These are phyloP conservation scores for Verbena officinalis DNA, from an alignment of 257 asterid genomes.

Conservation along the genomic window DNA sequence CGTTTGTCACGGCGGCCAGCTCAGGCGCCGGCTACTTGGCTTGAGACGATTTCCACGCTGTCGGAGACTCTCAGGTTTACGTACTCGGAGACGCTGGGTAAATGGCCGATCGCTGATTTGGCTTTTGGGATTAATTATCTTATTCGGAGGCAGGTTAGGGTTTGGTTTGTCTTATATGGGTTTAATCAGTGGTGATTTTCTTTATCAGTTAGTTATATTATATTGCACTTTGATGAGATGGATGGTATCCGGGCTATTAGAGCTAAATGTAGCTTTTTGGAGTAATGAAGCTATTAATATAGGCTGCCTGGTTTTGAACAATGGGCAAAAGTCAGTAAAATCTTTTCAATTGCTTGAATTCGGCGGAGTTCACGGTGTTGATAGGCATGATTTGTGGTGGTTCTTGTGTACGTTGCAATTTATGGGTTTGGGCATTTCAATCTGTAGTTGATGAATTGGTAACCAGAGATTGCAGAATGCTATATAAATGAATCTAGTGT, in stretches of 20 bases:
- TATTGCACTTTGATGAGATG: neutral
- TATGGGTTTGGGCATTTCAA: neutral
- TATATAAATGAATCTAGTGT: no score
- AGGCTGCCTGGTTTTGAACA: slow-evolving; percentile 1
- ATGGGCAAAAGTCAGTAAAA: neutral
- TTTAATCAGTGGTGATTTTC: neutral
- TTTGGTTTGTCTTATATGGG: slow-evolving; percentile 1
- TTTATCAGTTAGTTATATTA: neutral
- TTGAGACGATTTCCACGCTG: slow-evolving; percentile 69
- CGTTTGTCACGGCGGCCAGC: slow-evolving; percentile 79
- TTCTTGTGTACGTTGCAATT: neutral
- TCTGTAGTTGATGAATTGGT: neutral
- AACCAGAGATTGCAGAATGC: slow-evolving; percentile 14
- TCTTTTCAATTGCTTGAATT: neutral
- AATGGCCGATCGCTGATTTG: slow-evolving; percentile 89
- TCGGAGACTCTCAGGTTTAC: slow-evolving; percentile 82
- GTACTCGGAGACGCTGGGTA: slow-evolving; percentile 80
- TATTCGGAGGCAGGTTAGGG: slow-evolving; percentile 72
- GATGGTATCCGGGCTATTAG: slow-evolving; percentile 8
- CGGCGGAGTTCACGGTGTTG: neutral
- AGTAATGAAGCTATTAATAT: no score
- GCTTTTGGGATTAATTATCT: slow-evolving; percentile 83
- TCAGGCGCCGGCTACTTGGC: slow-evolving; percentile 90
- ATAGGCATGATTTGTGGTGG: neutral
- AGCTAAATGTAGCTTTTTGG: neutral